Base-by-base conservation (phyloP, 129 eudicot genomes). In the Oenanthe sinensis region DNA sequence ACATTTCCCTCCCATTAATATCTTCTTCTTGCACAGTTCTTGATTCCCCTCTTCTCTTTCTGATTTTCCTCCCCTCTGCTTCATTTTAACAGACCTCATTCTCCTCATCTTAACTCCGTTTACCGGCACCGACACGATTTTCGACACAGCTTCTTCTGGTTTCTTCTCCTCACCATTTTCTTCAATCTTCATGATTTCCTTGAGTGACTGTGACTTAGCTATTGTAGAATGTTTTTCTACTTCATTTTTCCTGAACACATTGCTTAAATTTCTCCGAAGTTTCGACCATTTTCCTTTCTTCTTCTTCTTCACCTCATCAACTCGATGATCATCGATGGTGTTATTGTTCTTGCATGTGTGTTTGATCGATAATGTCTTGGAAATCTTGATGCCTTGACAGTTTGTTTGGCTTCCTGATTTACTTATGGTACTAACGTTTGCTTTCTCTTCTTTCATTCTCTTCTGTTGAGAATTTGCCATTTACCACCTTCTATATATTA, bases 1-100 rank as follows among this genome's bases (percentile, higher is more conserved):
- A 55, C 89, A 88, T 75, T 78, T 88, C 43, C 50, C 82, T 54
- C 90, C 90, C 90, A 86, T 86, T 24, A 88, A 55, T 62, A 86
- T 88, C 85, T 85, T 84, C 88, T 75, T 88, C 87, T 86, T 86
- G 54, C 92, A 88, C n/a, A 88, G 70, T 46, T 84, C 85, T 43
- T 82, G 76, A 13, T 62, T 63, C 44, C 8, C 48, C 36, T 67
- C 43, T 74, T 65, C 15, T 1, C 47, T 50, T 81, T 60, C 73
- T 43, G n/a, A 40, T 39, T 71, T 54, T 48, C 76, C 46, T 78
- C 79, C 83, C 62, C 76, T 1, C 74, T 71, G 36, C 14, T 71
- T 73, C 74, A 62, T 83, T 60, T 67, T 30, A 60, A 77, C 58
- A 3, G 50, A 65, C 63, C 80, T 81, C 77, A 55, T 67, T 67